Conservation (phyloP, 2,329 filamentous ascomycete species). For the Golovinomyces cichoracearum region DNA sequence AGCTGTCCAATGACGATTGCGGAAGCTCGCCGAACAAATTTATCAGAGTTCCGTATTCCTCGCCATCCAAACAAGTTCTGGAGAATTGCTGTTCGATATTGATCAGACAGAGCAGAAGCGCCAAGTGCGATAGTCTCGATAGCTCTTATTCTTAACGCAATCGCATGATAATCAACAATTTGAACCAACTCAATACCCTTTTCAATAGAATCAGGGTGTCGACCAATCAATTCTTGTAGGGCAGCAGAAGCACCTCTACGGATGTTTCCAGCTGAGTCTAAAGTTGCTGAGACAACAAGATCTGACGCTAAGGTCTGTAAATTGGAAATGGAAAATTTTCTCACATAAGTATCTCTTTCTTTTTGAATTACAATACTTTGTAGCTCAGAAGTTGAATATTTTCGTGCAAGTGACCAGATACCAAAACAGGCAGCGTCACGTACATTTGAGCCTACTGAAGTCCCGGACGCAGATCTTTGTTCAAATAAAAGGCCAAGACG, state of each 20-base stretch:
- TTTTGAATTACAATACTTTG: conserved; percentile 27
- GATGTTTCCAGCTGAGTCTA: conserved; percentile 84
- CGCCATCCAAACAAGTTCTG: conserved; percentile 58
- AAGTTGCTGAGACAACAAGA: conserved; percentile 52
- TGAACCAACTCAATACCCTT: conserved; percentile 73
- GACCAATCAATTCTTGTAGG: conserved; percentile 74
- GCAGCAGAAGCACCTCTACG: conserved; percentile 77
- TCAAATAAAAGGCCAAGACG: conserved; percentile 67
- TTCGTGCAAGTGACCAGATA: conserved; percentile 71
- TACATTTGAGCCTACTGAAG: conserved; percentile 65
- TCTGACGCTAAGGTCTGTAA: conserved; percentile 59
- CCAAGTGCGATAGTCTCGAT: conserved; percentile 49
- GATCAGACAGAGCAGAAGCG: conserved; percentile 35
- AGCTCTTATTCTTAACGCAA: conserved; percentile 64
- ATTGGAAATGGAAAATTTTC: conserved; percentile 21
- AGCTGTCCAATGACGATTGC: conserved; percentile 42
- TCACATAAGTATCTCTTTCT: conserved; percentile 5
- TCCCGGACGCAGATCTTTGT: conserved; percentile 62
- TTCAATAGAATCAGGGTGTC: conserved; percentile 63
- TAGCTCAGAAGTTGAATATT: conserved; percentile 61
- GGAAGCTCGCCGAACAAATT: conserved; percentile 43
- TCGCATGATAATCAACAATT: conserved; percentile 72
- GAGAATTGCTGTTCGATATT: conserved; percentile 43
- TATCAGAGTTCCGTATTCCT: conserved; percentile 59
- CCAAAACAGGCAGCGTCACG: conserved; percentile 91